A percentile compares a stretch with the other conserved stretches of the same genome.
Evolutionary conservation across 1,284 basidiomycete species (phyloP).

Genomic region (Caloboletus inedulis): DNA sequence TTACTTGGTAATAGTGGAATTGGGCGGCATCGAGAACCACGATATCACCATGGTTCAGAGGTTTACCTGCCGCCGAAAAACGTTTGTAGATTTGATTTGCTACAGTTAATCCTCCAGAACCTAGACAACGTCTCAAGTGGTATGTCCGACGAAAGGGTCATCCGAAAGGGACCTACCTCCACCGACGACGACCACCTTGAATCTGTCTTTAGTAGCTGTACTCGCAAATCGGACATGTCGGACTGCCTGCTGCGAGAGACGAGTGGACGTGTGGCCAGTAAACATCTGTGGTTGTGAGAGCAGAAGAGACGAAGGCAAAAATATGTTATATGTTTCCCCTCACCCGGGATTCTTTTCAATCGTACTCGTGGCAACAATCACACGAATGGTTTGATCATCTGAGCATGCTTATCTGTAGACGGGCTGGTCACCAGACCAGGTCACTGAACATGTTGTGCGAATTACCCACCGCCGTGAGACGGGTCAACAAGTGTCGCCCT

Average conservation of each 20-base stretch:
- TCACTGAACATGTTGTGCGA: not conserved
- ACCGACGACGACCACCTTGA: constrained; percentile 63
- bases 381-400: constrained; percentile 20
- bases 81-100: constrained; percentile 83
- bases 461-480: constrained; percentile 7
- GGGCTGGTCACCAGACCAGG: no score
- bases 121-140: constrained; percentile 38
- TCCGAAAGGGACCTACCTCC: constrained; percentile 47
- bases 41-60: constrained; percentile 72
- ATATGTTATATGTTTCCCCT: not conserved
- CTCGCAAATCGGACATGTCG: constrained; percentile 36
- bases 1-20: constrained; percentile 77
- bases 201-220: constrained; percentile 46
- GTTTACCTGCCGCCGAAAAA: constrained; percentile 67
- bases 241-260: constrained; percentile 1
- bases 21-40: constrained; percentile 79
- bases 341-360: constrained; percentile 4
- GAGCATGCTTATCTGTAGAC: no score
- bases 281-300: constrained; percentile 18
- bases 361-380: constrained; percentile 6
- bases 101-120: constrained; percentile 73
- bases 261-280: not conserved
- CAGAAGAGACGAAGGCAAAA: not conserved
- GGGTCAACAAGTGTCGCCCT: not conserved
- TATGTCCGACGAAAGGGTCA: not conserved